Evolutionary conservation across 768 basidiomycete genomes (phyloP), one percentile per base, ranked within the genome.

Genomic region (Coprinopsis cinerea): DNA sequence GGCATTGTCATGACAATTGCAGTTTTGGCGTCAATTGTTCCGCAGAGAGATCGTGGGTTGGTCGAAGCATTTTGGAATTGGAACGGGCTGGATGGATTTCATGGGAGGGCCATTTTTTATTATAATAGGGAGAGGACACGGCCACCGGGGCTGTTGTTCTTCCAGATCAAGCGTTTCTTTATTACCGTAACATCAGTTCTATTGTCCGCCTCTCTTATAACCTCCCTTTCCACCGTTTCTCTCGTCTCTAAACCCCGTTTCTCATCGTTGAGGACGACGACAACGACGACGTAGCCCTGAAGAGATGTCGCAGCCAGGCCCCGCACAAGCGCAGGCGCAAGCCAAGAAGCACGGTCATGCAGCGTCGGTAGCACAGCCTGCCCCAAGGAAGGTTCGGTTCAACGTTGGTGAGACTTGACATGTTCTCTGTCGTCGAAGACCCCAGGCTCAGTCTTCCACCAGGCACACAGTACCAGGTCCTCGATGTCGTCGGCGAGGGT

Each of bases 401-500:
- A 91, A 91, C 70, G 88, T 91, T 58, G 88, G 88, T 75, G 59
- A 64, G 74, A 35, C 46, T 30, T 45, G 34, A 30, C 30, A 13
- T 43, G 49, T 47, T 32, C 49, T 36, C 37, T 18, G 32, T 49
- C 20, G 47, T 47, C 54, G 43, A 53, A 44, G 24, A 47, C 30
- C 41, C 17, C 49, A 37, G 32, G 44, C 26, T 52, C 25, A 47
- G 10, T 23, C 48, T 55, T 20, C 46, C 51, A 55, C 36, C 53
- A 82, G 85, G 85, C 35, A 81, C 81, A 28, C 84, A 87, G 67
- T 92, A 91, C 60, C 82, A 89, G 64, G 85, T 91, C 23, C 78
- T 89, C 55, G 86, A 89, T 71, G 84, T 89, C 61, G 87, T 93
- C 49, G 88, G 89, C 43, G 89, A 92, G 64, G 89, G 92, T 22